Evolutionary conservation across 2,329 filamentous ascomycete genomes (phyloP), one percentile per base, ranked within the genome.

Genomic region (Pseudogymnoascus sp.): DNA sequence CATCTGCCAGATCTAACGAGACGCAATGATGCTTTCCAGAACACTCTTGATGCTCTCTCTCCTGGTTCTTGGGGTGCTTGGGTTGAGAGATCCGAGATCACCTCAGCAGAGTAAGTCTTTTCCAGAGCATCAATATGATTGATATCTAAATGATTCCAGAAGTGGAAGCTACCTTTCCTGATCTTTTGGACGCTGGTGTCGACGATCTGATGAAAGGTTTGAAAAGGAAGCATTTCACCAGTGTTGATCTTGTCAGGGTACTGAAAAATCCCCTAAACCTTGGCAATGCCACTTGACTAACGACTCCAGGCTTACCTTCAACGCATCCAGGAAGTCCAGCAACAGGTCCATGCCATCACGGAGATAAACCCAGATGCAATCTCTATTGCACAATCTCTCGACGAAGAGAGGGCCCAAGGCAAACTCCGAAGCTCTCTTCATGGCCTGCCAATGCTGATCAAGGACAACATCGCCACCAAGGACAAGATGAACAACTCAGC

Each of bases 381-480:
- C 3, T 53, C 62, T 1, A 73, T 73, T 63, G 72, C 72, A 7
- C 65, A 64, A 29, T 16, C 61, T 24, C 68, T 74, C 8, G 72
- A 74, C 61, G 65, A 44, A 7, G 71, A 74, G 50, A 68, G 71
- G 35, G 62, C 66, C 1, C 64, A 66, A 10, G 71, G 71, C 7
- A 67, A 60, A 6, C 62, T 70, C 29, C 61, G 70, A n/a, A 69
- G 71, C 19, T 42, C 81, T 5, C 73, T 85, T 0, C 82, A 86
- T 71, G 84, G 84, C 1, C 76, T 86, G 3, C 84, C 84, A 0
- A 80, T 86, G 50, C 72, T 86, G 13, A 79, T 86, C 73, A 86
- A 86, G 72, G 81, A 85, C 70, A 84, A 84, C 68, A 86, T 86
- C 63, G 83, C 80, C 14, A 86, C 83, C 1, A 71, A 73, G 2